Percentiles rank a stretch among this genome's conserved stretches.
Evolutionary conservation across 805 yeast genomes (phyloP).

Genomic region (Cyberlindnera americana): DNA sequence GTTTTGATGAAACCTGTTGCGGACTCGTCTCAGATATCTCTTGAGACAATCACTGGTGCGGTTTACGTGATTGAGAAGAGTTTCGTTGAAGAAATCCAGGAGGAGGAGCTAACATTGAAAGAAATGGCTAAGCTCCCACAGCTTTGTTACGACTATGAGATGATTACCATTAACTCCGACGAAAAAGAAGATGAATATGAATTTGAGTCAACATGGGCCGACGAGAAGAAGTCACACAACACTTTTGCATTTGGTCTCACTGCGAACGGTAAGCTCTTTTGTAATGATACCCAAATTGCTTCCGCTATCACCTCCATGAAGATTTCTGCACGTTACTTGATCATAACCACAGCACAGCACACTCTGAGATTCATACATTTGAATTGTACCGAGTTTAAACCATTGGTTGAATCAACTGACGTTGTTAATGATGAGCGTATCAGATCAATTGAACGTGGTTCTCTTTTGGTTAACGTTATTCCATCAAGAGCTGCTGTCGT

Average conservation of each 20-base stretch:
- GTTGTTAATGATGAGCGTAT: conserved; percentile 68
- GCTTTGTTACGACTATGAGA: conserved; percentile 60
- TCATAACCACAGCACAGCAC: conserved; percentile 87
- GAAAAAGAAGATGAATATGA: conserved; percentile 14
- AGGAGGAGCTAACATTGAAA: conserved; percentile 28
- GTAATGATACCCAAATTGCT: conserved; percentile 54
- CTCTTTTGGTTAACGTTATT: conserved; percentile 72
- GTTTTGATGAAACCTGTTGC: conserved; percentile 54
- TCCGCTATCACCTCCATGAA: conserved; percentile 80
- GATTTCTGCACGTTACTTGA: conserved; percentile 64
- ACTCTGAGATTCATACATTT: conserved; percentile 79
- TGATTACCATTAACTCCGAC: conserved; percentile 31
- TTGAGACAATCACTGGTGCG: conserved; percentile 62
- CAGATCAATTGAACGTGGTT: conserved; percentile 88
- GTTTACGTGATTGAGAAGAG: conserved; percentile 38
- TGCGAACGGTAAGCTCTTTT: conserved; percentile 68
- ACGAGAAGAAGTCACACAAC: conserved; percentile 26
- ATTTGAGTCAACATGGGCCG: conserved; percentile 27
- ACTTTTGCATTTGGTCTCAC: conserved; percentile 68
- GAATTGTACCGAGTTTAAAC: conserved; percentile 37
- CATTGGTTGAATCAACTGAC: conserved; percentile 36
- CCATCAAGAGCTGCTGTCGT: conserved; percentile 82
- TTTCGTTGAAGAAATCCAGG: conserved; percentile 20
- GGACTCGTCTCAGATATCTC: conserved; percentile 48
- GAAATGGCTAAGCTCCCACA: conserved; percentile 58